Conservation (phyloP, 805 yeast species). For the Metschnikowia aberdeeniae region DNA sequence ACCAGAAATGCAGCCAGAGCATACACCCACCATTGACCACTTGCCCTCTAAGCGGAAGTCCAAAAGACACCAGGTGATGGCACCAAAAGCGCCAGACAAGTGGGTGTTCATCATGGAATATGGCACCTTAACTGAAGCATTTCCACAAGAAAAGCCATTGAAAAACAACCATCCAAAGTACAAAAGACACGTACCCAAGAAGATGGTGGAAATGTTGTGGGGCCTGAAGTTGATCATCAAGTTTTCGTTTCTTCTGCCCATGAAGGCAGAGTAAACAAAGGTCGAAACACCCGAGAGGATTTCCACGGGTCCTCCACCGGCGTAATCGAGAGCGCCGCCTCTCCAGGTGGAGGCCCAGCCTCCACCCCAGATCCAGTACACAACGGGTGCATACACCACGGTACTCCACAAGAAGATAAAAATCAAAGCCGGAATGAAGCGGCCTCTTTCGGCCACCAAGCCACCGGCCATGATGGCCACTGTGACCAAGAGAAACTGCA, state of each 20-base stretch:
- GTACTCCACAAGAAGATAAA: slow-evolving; percentile 88
- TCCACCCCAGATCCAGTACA: slow-evolving; percentile 92
- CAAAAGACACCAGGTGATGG: slow-evolving; percentile 84
- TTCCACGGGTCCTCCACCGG: slow-evolving; percentile 98
- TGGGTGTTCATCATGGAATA: slow-evolving; percentile 92
- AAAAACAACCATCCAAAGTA: slow-evolving; percentile 98
- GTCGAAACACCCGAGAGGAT: slow-evolving; percentile 89
- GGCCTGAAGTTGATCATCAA: slow-evolving; percentile 86
- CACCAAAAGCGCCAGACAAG: slow-evolving; percentile 85
- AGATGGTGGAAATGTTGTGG: slow-evolving; percentile 88
- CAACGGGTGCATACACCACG: slow-evolving; percentile 88
- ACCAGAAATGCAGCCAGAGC: slow-evolving; percentile 95
- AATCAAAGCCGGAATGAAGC: slow-evolving; percentile 78
- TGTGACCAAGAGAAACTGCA: slow-evolving; percentile 91
- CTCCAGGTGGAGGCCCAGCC: slow-evolving; percentile 81
- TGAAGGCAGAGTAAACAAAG: slow-evolving; percentile 73
- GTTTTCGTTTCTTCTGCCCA: slow-evolving; percentile 74
- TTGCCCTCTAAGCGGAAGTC: slow-evolving; percentile 86
- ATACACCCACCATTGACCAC: slow-evolving; percentile 92
- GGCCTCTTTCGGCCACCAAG: slow-evolving; percentile 81
- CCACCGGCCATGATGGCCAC: slow-evolving; percentile 90
- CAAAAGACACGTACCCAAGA: slow-evolving; percentile 78
- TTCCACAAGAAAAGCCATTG: slow-evolving; percentile 84
- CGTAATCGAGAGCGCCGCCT: slow-evolving; percentile 93
- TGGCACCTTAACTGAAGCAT: slow-evolving; percentile 78